Conservation (phyloP, 495 filamentous ascomycete genomes). For the Paragyromitra xinjiangensis region DNA sequence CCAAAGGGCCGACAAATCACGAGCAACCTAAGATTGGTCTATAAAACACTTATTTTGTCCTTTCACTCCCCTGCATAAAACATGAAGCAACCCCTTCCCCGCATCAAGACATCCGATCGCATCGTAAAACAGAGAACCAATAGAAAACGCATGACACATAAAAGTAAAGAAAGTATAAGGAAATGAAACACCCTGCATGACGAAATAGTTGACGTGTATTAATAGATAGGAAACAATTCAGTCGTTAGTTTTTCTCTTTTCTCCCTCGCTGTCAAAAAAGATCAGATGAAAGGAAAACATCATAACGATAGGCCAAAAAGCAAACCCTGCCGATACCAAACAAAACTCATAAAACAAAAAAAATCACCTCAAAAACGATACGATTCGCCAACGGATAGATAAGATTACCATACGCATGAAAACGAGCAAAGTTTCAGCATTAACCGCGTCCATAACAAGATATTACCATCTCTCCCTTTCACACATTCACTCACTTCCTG, state of each 20-base stretch:
- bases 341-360: slow-evolving; percentile 15
- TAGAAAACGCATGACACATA: slow-evolving; percentile 28
- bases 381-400: slow-evolving; percentile 28
- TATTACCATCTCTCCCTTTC: slow-evolving; percentile 35
- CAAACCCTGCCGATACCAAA: slow-evolving; percentile 33
- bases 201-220: slow-evolving; percentile 25
- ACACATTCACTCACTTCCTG: background rate
- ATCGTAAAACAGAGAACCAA: slow-evolving; percentile 30
- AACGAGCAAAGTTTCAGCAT: slow-evolving; percentile 23
- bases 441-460: slow-evolving; percentile 56
- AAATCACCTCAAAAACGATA: slow-evolving; percentile 21
- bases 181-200: slow-evolving; percentile 28
- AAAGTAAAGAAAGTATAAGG: slow-evolving; percentile 35
- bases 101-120: slow-evolving; percentile 26
- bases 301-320: slow-evolving; percentile 14
- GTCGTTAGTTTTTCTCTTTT: slow-evolving; percentile 13
- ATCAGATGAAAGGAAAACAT: slow-evolving; percentile 4
- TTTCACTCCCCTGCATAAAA: background rate
- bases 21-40: slow-evolving; percentile 33
- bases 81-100: background rate
- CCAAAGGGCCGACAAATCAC: background rate
- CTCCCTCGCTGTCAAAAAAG: slow-evolving; percentile 12
- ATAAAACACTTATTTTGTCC: slow-evolving; percentile 42
- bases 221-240: slow-evolving; percentile 7
- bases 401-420: slow-evolving; percentile 28